Percentiles rank a stretch among this genome's conserved stretches.
These are phyloP conservation scores for Trichoderma sp. DNA, from an alignment of 2,329 filamentous ascomycete genomes.

Conservation along the genomic window DNA sequence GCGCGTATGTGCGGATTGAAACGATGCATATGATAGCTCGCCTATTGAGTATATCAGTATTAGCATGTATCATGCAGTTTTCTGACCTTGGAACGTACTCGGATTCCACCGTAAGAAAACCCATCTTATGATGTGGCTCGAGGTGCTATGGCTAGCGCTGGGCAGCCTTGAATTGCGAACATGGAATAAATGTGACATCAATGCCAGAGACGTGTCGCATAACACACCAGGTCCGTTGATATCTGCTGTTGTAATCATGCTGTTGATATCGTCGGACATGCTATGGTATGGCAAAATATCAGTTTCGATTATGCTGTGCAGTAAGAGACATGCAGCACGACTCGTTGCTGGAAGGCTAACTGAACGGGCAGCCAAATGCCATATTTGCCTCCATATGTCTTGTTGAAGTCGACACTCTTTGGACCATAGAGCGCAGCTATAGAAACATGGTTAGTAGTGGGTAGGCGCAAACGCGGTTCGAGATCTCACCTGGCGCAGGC, in stretches of 20 bases:
- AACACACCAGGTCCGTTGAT: conserved; percentile 75
- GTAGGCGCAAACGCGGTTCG: conserved; percentile 22
- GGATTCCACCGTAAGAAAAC: conserved; percentile 78
- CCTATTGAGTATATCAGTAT: conserved; percentile 42
- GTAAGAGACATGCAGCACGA: conserved; percentile 71
- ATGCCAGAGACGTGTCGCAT: conserved; percentile 71
- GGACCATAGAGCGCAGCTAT: conserved; percentile 33
- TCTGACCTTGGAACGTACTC: conserved; percentile 48
- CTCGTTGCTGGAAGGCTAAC: conserved; percentile 69
- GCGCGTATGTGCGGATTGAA: conserved; percentile 60
- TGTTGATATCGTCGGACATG: conserved; percentile 66
- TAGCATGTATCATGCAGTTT: neutral
- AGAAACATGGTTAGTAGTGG: conserved; percentile 23
- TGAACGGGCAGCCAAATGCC: conserved; percentile 54
- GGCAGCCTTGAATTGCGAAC: conserved; percentile 66
- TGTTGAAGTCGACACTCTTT: conserved; percentile 35
- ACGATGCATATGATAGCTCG: conserved; percentile 65
- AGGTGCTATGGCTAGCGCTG: conserved; percentile 63
- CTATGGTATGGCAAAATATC: conserved; percentile 65
- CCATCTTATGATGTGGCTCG: conserved; percentile 76
- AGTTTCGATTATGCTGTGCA: conserved; percentile 64
- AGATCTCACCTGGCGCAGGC: conserved; percentile 69
- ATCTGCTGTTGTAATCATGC: conserved; percentile 72
- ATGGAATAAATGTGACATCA: conserved; percentile 70
- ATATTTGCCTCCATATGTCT: conserved; percentile 19